Conservation (phyloP, 306 rosid genomes). For the Acacia confusa region DNA sequence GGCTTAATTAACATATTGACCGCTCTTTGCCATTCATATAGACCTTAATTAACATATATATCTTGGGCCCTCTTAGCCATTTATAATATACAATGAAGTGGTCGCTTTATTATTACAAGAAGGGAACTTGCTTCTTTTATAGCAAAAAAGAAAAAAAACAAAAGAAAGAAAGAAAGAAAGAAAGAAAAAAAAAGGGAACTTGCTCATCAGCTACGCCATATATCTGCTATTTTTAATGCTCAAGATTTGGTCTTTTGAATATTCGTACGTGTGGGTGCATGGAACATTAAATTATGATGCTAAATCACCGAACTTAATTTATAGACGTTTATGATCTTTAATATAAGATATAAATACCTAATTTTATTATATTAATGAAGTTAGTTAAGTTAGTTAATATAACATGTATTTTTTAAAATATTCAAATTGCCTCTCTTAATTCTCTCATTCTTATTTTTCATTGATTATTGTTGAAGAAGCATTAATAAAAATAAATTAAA, state of each 20-base stretch:
- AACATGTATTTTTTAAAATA: too few species aligned
- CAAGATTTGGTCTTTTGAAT: not conserved
- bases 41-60: not conserved
- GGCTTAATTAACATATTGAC: not conserved
- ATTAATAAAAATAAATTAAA: too few species aligned
- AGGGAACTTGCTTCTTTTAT: not conserved
- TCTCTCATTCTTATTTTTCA: too few species aligned
- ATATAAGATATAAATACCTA: too few species aligned
- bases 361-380: too few species aligned
- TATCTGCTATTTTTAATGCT: not conserved
- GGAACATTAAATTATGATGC: constrained; percentile 9
- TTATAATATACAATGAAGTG: not conserved
- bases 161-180: too few species aligned
- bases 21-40: not conserved
- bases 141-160: too few species aligned
- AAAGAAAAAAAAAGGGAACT: not conserved
- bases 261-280: not conserved
- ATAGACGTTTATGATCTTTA: not conserved
- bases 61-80: too few species aligned
- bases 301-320: constrained; percentile 36
- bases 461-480: too few species aligned
- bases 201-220: not conserved
- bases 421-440: too few species aligned
- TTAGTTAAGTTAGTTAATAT: too few species aligned
- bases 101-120: constrained; percentile 2